Percentiles rank a stretch among this genome's conserved stretches.
These are phyloP conservation scores for Cylindrodendrum hubeiense DNA, from an alignment of 2,329 filamentous ascomycete species.

Conservation along the genomic window DNA sequence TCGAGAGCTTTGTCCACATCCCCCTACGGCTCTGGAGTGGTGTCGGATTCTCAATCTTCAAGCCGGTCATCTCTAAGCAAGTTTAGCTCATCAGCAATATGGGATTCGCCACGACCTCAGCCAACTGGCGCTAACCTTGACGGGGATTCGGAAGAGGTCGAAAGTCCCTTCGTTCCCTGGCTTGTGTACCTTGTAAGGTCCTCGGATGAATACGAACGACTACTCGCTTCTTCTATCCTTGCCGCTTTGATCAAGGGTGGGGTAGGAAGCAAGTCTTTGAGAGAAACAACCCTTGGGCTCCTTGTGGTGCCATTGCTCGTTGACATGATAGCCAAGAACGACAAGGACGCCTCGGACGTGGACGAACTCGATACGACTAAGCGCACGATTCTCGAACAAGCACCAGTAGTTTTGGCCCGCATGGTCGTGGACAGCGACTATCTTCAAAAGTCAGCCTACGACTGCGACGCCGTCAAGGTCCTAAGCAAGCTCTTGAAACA, in stretches of 20 bases:
- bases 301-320: constrained; percentile 79
- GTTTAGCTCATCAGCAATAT: constrained; percentile 44
- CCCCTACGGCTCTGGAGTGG: constrained; percentile 23
- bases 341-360: constrained; percentile 59
- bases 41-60: constrained; percentile 45
- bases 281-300: constrained; percentile 74
- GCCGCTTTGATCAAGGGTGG: constrained; percentile 77
- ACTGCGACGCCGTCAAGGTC: constrained; percentile 65
- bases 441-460: constrained; percentile 85
- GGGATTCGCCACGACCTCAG: constrained; percentile 50
- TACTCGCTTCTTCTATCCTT: constrained; percentile 78
- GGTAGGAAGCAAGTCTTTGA: constrained; percentile 69
- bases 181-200: constrained; percentile 74
- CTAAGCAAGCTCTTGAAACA: constrained; percentile 63
- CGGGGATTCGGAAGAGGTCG: constrained; percentile 67
- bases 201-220: constrained; percentile 67
- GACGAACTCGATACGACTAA: constrained; percentile 51
- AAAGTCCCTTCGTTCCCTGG: constrained; percentile 81
- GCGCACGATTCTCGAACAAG: constrained; percentile 71
- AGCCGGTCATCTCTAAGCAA: constrained; percentile 47
- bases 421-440: constrained; percentile 83
- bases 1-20: constrained; percentile 44
- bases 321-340: constrained; percentile 64
- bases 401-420: constrained; percentile 81
- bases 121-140: constrained; percentile 45